phyloP scores from a whole-genome alignment of 2,329 filamentous ascomycete species.

The Pseudonectria foliicola region DNA sequence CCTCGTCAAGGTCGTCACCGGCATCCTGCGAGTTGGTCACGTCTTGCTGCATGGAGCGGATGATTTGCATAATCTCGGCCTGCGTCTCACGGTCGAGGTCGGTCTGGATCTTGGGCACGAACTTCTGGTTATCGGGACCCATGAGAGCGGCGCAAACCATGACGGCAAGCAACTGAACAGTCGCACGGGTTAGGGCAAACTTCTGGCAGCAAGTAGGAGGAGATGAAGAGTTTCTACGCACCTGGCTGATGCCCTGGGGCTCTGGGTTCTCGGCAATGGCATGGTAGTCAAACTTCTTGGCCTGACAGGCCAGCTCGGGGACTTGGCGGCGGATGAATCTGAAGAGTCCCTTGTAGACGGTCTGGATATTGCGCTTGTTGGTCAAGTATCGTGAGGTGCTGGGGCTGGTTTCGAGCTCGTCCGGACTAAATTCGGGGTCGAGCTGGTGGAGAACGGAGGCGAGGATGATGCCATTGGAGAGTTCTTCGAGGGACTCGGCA shows the following conservation, averaged over 20 bases:
- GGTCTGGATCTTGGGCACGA: slow-evolving; percentile 40
- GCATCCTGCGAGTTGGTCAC: slow-evolving; percentile 28
- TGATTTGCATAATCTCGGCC: slow-evolving; percentile 38
- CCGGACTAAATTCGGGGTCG: slow-evolving; percentile 48
- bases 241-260: slow-evolving; percentile 46
- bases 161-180: slow-evolving; percentile 52
- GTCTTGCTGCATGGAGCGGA: slow-evolving; percentile 35
- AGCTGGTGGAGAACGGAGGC: slow-evolving; percentile 51
- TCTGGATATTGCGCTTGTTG: slow-evolving; percentile 46
- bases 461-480: slow-evolving; percentile 47
- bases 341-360: slow-evolving; percentile 47
- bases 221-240: slow-evolving; percentile 24
- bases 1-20: slow-evolving; percentile 31
- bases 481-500: slow-evolving; percentile 43
- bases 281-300: slow-evolving; percentile 49
- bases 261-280: slow-evolving; percentile 51
- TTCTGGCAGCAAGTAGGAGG: slow-evolving; percentile 1
- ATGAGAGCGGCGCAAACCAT: slow-evolving; percentile 55
- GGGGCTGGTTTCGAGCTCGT: slow-evolving; percentile 42
- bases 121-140: slow-evolving; percentile 48
- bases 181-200: slow-evolving; percentile 23
- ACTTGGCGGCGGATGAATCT: slow-evolving; percentile 49
- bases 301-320: slow-evolving; percentile 43
- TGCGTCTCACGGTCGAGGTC: slow-evolving; percentile 36
- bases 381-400: slow-evolving; percentile 38